Conservation (phyloP, 495 filamentous ascomycete genomes). For the Aspergillus kassunensis region DNA sequence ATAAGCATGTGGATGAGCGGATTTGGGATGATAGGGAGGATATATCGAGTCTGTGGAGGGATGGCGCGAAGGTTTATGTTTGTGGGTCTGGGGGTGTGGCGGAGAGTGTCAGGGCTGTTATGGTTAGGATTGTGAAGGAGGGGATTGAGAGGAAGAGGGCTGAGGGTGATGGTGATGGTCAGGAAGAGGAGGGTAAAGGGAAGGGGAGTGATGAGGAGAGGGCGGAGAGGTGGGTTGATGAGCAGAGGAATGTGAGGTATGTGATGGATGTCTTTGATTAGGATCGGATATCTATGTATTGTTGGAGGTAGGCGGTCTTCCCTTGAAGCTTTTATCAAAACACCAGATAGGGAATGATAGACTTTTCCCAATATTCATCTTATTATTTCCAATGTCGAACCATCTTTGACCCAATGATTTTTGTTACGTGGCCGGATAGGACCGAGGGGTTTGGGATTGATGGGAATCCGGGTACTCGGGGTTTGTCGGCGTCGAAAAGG, state of each 20-base stretch:
- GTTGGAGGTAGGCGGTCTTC: no score
- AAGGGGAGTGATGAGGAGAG: neutral
- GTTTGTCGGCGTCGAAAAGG: no score
- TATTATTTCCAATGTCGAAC: no score
- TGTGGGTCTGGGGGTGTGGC: constrained; percentile 6
- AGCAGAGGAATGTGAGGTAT: constrained; percentile 4
- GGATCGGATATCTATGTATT: neutral
- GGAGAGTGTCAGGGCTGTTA: neutral
- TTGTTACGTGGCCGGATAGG: no score
- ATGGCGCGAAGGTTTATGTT: constrained; percentile 10
- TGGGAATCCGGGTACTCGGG: no score
- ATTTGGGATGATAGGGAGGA: neutral
- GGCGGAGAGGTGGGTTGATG: neutral
- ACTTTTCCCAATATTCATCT: no score
- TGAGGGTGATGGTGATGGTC: no score
- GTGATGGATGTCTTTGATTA: constrained; percentile 8
- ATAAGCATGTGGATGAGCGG: constrained; percentile 2
- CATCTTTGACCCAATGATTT: no score
- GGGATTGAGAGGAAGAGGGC: neutral
- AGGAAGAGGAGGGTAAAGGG: neutral
- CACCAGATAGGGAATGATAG: no score
- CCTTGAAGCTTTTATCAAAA: no score
- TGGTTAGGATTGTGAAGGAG: neutral
- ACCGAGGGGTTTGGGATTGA: no score
- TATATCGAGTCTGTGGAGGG: neutral